A percentile compares a stretch with the other conserved stretches of the same genome.
Evolutionary conservation across 179 eudicot species (phyloP).

Genomic region (Amaranthus tricolor): DNA sequence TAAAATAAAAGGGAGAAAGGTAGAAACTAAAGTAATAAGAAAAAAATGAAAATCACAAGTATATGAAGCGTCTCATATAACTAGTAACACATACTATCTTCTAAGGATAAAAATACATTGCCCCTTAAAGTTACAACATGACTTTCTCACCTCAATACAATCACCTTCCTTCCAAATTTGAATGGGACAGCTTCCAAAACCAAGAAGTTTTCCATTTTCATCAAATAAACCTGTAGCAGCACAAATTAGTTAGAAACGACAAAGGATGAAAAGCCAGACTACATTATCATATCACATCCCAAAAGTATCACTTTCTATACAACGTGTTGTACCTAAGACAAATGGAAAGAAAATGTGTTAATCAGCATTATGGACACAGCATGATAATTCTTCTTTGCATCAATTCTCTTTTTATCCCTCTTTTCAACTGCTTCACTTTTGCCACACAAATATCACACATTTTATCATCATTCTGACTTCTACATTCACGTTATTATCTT

Average conservation of each 20-base stretch:
- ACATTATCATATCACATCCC: not conserved
- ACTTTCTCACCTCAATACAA: slow-evolving; percentile 72
- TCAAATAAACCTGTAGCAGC: slow-evolving; percentile 68
- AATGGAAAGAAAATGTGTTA: not conserved
- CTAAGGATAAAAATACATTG: not conserved
- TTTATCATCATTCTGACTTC: not conserved
- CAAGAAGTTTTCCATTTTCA: slow-evolving; percentile 70
- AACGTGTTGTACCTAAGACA: not conserved
- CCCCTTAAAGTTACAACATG: not conserved
- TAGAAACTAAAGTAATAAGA: not conserved
- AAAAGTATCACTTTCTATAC: not conserved
- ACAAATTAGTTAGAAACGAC: slow-evolving; percentile 1
- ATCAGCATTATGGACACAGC: not conserved
- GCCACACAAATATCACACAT: not conserved
- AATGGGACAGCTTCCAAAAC: slow-evolving; percentile 83
- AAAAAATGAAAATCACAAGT: not conserved
- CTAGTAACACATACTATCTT: not conserved
- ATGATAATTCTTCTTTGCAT: not conserved
- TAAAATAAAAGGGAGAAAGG: not conserved
- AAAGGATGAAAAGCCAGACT: not conserved
- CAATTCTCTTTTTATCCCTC: not conserved
- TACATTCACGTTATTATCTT: not conserved
- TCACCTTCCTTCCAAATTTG: slow-evolving; percentile 97
- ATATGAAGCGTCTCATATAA: not conserved
- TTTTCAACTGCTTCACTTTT: not conserved